Evolutionary conservation across 2,329 filamentous ascomycete genomes (phyloP), one percentile per base, ranked within the genome.

Genomic region (Ophiocordyceps camponoti-saundersi): DNA sequence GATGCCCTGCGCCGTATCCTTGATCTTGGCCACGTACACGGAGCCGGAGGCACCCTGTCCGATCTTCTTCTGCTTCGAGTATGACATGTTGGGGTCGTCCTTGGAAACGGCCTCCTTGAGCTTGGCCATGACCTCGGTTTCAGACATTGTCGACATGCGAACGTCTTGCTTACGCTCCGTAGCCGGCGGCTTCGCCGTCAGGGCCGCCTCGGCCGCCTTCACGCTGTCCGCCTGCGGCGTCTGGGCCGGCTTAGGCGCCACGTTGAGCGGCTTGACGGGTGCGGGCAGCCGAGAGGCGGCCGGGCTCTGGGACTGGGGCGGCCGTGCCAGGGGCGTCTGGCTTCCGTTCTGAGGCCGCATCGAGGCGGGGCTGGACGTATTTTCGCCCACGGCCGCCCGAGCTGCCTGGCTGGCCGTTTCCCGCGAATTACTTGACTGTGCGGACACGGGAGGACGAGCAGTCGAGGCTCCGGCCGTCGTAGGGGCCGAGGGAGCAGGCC

Each of bases 1-100:
- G 53, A 85, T 77, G n/a, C 88, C 93, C n/a, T 79, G 75, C 2
- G 90, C 85, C 48, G 76, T 81, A 59, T 95, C 85, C 64, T 92
- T 92, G 52, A 98, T 85, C 60, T 93, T 92, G 52, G 92, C 92
- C 51, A 98, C 90, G 59, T 98, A 98, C 44, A 98, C 92, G 21
- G 90, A 96, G 48, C 92, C 92, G 51, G 92, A 98, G 48, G 92
- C 92, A 66, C 92, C 92, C 64, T 98, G 92, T 20, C 92, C 92
- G 64, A 98, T 96, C 75, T 98, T 98, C 76, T 95, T 95, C 67
- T 96, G 92, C 71, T 98, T 98, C 58, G 89, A 90, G 70, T 98
- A 98, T 22, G 89, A 95, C 53, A 94, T 72, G 57, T 93, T 84
- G 46, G 92, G 92, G 59, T 94, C 89, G 50, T 95, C 88, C 63